Conservation (phyloP, 495 filamentous ascomycete genomes). For the Penicillium dipodomyicola region DNA sequence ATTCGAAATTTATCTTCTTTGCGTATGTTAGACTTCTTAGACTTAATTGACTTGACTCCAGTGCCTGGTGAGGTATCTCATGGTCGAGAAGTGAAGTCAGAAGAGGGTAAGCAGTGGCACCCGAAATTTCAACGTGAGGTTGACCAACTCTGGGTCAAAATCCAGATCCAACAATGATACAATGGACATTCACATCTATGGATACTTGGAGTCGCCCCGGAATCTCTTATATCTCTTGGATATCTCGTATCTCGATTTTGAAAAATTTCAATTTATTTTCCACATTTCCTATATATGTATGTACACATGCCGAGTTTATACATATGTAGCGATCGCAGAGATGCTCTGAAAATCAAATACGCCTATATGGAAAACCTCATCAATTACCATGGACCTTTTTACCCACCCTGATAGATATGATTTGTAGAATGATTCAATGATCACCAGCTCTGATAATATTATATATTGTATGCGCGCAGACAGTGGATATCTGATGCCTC, state of each 20-base stretch:
- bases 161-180: neutral
- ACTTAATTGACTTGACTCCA: neutral
- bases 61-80: neutral
- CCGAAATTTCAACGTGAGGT: slow-evolving; percentile 6
- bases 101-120: neutral
- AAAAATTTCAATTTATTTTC: neutral
- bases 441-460: neutral
- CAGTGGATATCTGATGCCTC: slow-evolving; percentile 18
- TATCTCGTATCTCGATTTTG: neutral
- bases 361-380: neutral
- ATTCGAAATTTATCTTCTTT: neutral
- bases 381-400: neutral
- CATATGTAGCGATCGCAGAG: too few relatives aligned
- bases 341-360: too few relatives aligned
- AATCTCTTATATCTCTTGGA: neutral
- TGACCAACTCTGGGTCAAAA: neutral
- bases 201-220: too few relatives aligned
- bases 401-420: neutral
- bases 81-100: neutral
- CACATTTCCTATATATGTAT: neutral
- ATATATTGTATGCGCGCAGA: neutral
- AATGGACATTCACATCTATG: neutral
- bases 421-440: neutral
- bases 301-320: too few relatives aligned
- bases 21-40: neutral